These are phyloP conservation scores for Nannizziopsis arthrosporioides DNA, from an alignment of 2,329 filamentous ascomycete genomes.

Conservation along the genomic window DNA sequence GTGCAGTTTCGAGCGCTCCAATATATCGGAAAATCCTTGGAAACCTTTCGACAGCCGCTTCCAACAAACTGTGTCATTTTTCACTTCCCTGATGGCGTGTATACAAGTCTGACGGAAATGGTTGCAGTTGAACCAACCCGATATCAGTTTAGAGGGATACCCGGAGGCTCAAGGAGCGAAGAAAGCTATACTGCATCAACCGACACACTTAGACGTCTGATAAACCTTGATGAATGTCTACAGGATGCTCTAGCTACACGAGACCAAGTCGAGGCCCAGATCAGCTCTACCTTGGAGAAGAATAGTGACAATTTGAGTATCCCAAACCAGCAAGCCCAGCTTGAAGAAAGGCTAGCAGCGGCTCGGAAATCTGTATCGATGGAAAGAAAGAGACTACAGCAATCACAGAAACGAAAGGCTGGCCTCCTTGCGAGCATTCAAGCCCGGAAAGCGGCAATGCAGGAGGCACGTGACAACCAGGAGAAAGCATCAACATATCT, in stretches of 20 bases:
- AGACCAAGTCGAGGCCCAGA: slow-evolving; percentile 62
- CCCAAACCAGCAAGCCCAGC: slow-evolving; percentile 27
- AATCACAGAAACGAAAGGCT: slow-evolving; percentile 50
- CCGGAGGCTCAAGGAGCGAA: slow-evolving; percentile 32
- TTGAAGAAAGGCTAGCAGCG: slow-evolving; percentile 31
- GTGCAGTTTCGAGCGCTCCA: slow-evolving; percentile 62
- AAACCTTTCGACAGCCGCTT: slow-evolving; percentile 57
- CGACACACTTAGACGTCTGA: slow-evolving; percentile 73
- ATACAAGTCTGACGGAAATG: slow-evolving; percentile 61
- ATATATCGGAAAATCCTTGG: slow-evolving; percentile 58
- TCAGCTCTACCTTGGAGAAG: slow-evolving; percentile 44
- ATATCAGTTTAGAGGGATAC: slow-evolving; percentile 7
- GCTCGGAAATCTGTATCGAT: slow-evolving; percentile 44
- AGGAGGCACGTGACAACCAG: slow-evolving; percentile 49
- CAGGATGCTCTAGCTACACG: slow-evolving; percentile 76
- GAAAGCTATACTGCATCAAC: slow-evolving; percentile 65
- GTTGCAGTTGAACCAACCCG: slow-evolving; percentile 33
- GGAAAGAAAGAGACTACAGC: slow-evolving; percentile 55
- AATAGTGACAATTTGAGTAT: slow-evolving; percentile 25
- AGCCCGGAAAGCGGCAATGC: slow-evolving; percentile 56
- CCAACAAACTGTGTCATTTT: slow-evolving; percentile 75
- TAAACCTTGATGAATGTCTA: slow-evolving; percentile 79
- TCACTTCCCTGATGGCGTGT: slow-evolving; percentile 75
- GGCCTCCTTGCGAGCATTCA: slow-evolving; percentile 57
- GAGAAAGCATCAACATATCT: slow-evolving; percentile 50